Base-by-base conservation (phyloP, 257 asterid species). In the Plantago ovata region DNA sequence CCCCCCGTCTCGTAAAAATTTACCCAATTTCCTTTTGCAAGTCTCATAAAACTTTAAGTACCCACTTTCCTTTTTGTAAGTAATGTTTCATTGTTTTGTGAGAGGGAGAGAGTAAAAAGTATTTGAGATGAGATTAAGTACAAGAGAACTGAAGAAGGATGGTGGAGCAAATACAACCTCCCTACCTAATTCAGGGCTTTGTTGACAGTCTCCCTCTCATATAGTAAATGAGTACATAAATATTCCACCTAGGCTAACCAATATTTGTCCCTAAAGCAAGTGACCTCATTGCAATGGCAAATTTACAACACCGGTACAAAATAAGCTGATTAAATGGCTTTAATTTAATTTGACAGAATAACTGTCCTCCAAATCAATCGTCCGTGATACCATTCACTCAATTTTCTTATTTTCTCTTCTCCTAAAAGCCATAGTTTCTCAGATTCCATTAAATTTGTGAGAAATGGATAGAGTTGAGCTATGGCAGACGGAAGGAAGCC, bases 291-390 rank as follows among this genome's bases (percentile, higher is more conserved):
- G 36, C 36, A 6, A 28, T 28, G 3, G 7, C n/a, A 28, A 28
- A 28, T 28, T 28, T 28, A 28, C 36, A 28, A 3, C 4, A 28
- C 7, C 36, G 36, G 7, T 28, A 28, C 36, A 28, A 1, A 28
- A 28, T 28, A 28, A 28, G 36, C 36, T 8, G 36, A 28, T 28
- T 28, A 28, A 28, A 28, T 28, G 9, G 54, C 13, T 16, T 1
- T 36, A 22, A 50, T 10, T 22, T 19, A 50, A 22, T 40, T 21
- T 43, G 58, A 24, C 43, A 38, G 33, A 45, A 36, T 32, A 42
- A 13, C 36, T 28, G 36, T 8, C 36, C 28, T 53, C 67, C 53
- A 62, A 62, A 67, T 58, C 64, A 42, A 52, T 67, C 38, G 53
- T 56, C 57, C 23, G 42, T 9, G 21, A 43, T 60, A 48, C 36